Evolutionary conservation across 768 basidiomycete species (phyloP), one percentile per base, ranked within the genome.

Genomic region (Pleurotus citrinopileatus): DNA sequence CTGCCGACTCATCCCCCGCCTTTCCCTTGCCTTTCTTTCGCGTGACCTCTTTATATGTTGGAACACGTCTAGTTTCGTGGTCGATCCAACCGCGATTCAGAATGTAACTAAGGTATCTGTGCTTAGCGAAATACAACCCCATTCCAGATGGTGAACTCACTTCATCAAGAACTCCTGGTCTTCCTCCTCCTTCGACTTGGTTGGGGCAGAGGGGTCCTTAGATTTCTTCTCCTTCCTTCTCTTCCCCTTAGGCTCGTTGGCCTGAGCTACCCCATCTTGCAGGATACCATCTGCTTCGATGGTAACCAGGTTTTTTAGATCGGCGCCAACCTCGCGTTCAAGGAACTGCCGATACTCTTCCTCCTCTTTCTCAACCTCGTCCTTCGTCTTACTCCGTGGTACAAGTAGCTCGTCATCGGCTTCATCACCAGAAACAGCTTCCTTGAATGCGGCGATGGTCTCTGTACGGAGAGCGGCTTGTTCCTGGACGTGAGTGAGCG

Each of bases 31-130:
- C 58, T 74, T 72, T 43, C 65, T 59, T 65, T 73, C 65, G 25
- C 59, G 88, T 86, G 20, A 97, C 75, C 67, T 98, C 94, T 32
- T 81, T 70, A 65, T 95, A 94, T 0, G 94, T 95, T 1, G 95
- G 96, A 2, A 94, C 73, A 53, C 84, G 86, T 12, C 80, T 76
- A 19, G 80, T 72, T 1, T 86, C 76, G 45, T 79, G 82, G 68
- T 98, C 97, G 44, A 99, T 85, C 97, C 97, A 99, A 1, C 96
- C 97, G 25, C 97, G 91, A 67, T 96, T 95, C 19, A 98, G 76
- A 59, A 99, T 97, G 68, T 97, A 99, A 68, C 95, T 98, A 62
- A 1, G 50, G 51, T 28, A 48, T 9, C 42, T 52, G 26, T 28
- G 25, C 22, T 54, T 17, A 47, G 53, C 40, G 4, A 51, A 42